Conservation (phyloP, 2,329 filamentous ascomycete genomes). For the Aureobasidium lini region DNA sequence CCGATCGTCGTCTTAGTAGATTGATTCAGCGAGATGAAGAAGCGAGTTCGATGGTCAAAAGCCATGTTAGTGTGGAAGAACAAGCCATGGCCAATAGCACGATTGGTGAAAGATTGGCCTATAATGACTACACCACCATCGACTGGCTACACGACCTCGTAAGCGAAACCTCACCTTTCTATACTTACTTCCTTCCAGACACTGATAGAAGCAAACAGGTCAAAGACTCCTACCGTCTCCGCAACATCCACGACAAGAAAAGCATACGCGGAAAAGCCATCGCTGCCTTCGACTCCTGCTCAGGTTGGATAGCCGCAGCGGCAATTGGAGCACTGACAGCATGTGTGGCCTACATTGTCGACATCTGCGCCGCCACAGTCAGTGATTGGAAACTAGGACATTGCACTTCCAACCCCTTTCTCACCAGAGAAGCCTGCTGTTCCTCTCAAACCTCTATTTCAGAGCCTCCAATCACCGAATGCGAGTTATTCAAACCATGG, state of each 20-base stretch:
- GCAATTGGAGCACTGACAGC: slow-evolving; percentile 50
- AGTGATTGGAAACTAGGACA: slow-evolving; percentile 53
- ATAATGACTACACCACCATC: slow-evolving; percentile 56
- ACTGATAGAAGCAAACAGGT: slow-evolving; percentile 29
- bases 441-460: slow-evolving; percentile 20
- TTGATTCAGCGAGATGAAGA: slow-evolving; percentile 33
- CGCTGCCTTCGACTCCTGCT: slow-evolving; percentile 42
- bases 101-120: slow-evolving; percentile 49
- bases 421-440: slow-evolving; percentile 47
- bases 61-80: slow-evolving; percentile 42
- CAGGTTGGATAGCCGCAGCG: slow-evolving; percentile 50
- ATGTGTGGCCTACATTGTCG: slow-evolving; percentile 48
- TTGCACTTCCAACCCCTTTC: slow-evolving; percentile 39
- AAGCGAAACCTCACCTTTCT: slow-evolving; percentile 1
- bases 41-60: slow-evolving; percentile 35
- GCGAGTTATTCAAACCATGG: slow-evolving; percentile 40
- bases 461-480: slow-evolving; percentile 26
- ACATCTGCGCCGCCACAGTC: slow-evolving; percentile 47
- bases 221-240: slow-evolving; percentile 50
- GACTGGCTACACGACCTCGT: slow-evolving; percentile 56
- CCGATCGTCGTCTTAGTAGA: slow-evolving; percentile 26
- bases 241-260: slow-evolving; percentile 36
- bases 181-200: background rate
- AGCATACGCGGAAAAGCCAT: slow-evolving; percentile 35
- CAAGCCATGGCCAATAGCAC: slow-evolving; percentile 38